Evolutionary conservation across 2,329 filamentous ascomycete genomes (phyloP).

Genomic region (Arthrinium puccinioides): DNA sequence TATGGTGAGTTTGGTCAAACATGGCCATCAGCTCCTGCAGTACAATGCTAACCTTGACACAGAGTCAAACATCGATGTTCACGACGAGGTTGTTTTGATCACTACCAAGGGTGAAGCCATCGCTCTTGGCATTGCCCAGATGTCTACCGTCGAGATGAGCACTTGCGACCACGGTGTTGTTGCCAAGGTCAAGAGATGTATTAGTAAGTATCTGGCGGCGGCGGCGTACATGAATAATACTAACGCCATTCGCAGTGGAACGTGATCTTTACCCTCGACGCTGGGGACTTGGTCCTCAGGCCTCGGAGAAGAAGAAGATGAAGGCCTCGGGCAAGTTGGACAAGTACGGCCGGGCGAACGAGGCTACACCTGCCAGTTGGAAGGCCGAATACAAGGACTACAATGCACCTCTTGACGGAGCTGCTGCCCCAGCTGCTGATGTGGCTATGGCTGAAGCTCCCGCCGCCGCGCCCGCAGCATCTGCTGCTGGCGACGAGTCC

Average conservation of each 20-base stretch:
- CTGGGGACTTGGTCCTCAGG: conserved; percentile 93
- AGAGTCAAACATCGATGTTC: conserved; percentile 86
- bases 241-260: conserved; percentile 53
- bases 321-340: conserved; percentile 97
- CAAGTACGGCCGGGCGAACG: conserved; percentile 91
- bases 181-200: conserved; percentile 98
- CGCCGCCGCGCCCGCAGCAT: conserved; percentile 30
- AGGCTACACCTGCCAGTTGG: conserved; percentile 91
- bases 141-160: conserved; percentile 95
- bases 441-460: conserved; percentile 36
- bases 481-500: conserved; percentile 30
- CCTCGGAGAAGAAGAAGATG: conserved; percentile 98
- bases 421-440: conserved; percentile 36
- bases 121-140: conserved; percentile 90
- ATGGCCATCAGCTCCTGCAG: background rate
- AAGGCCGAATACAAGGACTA: conserved; percentile 89
- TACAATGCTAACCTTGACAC: conserved; percentile 11
- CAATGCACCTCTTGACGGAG: conserved; percentile 44
- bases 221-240: background rate
- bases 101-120: conserved; percentile 99
- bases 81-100: conserved; percentile 96
- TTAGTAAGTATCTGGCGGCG: conserved; percentile 43
- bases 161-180: conserved; percentile 97
- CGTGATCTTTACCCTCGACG: conserved; percentile 92
- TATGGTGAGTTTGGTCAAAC: conserved; percentile 61